Evolutionary conservation across 208 protist species (phyloP).

Genomic region (Acanthamoeba lenticulata): DNA sequence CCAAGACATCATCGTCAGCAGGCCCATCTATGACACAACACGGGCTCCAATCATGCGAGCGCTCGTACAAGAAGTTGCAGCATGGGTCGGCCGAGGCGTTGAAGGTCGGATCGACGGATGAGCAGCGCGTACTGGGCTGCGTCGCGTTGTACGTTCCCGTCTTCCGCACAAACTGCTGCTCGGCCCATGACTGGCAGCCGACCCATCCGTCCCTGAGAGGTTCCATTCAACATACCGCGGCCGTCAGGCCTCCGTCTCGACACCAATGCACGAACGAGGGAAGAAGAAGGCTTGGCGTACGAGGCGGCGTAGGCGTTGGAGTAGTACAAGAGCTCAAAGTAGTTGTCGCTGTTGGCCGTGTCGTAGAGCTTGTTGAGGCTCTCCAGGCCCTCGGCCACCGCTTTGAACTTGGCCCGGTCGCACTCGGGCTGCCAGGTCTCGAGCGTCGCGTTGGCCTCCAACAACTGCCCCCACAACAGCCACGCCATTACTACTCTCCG

Average conservation of each 20-base stretch:
- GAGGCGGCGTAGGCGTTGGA: not conserved
- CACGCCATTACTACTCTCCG: not conserved
- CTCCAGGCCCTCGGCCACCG: not conserved
- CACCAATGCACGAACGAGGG: no score
- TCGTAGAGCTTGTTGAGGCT: not conserved
- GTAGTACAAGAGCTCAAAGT: not conserved
- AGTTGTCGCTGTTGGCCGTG: not conserved
- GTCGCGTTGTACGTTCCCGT: not conserved
- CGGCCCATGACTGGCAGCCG: conserved; percentile 28
- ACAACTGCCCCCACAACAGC: not conserved
- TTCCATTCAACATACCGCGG: not conserved
- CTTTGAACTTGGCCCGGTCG: not conserved
- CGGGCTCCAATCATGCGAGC: no score
- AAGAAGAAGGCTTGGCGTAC: not conserved
- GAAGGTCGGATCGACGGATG: not conserved
- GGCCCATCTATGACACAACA: not conserved
- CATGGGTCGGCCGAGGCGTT: conserved; percentile 26
- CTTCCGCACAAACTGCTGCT: not conserved
- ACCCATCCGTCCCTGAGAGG: not conserved
- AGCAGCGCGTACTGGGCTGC: not conserved
- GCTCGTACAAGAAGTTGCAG: not conserved
- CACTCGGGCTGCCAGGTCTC: not conserved
- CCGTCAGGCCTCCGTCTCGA: not conserved
- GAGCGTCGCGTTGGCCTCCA: not conserved
- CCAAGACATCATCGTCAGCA: not conserved